These are phyloP conservation scores for Stagonosporopsis tanaceti DNA, from an alignment of 2,329 filamentous ascomycete species.

Conservation along the genomic window DNA sequence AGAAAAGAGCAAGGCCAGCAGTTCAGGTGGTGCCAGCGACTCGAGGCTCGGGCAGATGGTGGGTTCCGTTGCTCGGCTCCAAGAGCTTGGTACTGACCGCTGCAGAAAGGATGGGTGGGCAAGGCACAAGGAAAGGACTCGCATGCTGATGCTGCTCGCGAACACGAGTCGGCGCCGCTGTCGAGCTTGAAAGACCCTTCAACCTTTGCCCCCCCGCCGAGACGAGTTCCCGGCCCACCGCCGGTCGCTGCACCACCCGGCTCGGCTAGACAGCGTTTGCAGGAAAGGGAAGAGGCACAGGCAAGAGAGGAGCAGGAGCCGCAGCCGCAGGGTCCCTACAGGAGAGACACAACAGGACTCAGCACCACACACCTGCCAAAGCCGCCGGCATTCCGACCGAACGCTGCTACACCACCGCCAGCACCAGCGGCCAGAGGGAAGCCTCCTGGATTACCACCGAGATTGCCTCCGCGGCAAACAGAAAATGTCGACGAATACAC, in stretches of 20 bases:
- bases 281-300: slow-evolving; percentile 48
- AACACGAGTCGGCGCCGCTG: slow-evolving; percentile 69
- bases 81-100: slow-evolving; percentile 17
- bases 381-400: slow-evolving; percentile 67
- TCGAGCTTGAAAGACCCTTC: slow-evolving; percentile 76
- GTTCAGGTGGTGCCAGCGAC: slow-evolving; percentile 50
- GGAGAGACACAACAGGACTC: slow-evolving; percentile 74
- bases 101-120: slow-evolving; percentile 66
- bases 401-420: slow-evolving; percentile 34
- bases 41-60: slow-evolving; percentile 62
- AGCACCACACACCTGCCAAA: slow-evolving; percentile 73
- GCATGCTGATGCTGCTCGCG: slow-evolving; percentile 42
- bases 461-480: slow-evolving; percentile 74
- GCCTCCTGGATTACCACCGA: slow-evolving; percentile 67
- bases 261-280: slow-evolving; percentile 45
- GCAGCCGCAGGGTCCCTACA: slow-evolving; percentile 69
- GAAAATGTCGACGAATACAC: slow-evolving; percentile 58
- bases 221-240: slow-evolving; percentile 52
- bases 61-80: slow-evolving; percentile 53
- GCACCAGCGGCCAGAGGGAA: slow-evolving; percentile 52
- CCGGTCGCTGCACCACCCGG: slow-evolving; percentile 49
- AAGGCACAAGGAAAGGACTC: slow-evolving; percentile 58
- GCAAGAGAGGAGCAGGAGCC: slow-evolving; percentile 48
- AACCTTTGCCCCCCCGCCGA: slow-evolving; percentile 83
- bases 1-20: slow-evolving; percentile 40